phyloP scores from a whole-genome alignment of 805 yeast species.

The Yarrowia deformans region DNA sequence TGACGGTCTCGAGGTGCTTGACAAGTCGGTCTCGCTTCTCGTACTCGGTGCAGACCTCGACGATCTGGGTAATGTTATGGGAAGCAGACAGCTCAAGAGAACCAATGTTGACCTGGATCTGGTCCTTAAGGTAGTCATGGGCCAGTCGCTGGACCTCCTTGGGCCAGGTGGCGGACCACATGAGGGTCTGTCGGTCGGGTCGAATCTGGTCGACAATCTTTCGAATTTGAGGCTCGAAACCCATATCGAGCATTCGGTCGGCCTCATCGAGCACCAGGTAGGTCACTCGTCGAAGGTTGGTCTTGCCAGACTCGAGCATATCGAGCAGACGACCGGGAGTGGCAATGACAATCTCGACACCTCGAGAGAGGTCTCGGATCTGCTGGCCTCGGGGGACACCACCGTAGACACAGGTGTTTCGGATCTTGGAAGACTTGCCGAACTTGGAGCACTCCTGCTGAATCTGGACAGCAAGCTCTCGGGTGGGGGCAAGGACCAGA shows the following conservation, averaged over 20 bases:
- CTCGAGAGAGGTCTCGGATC: conserved; percentile 93
- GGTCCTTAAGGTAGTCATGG: conserved; percentile 87
- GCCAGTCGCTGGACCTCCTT: conserved; percentile 95
- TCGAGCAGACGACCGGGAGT: conserved; percentile 99
- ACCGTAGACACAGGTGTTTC: conserved; percentile 95
- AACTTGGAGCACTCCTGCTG: conserved; percentile 96
- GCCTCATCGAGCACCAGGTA: conserved; percentile 98
- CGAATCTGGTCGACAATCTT: conserved; percentile 97
- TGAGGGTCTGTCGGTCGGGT: conserved; percentile 98
- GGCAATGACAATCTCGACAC: conserved; percentile 95
- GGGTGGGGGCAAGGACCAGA: conserved; percentile 94
- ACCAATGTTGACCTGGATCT: conserved; percentile 96
- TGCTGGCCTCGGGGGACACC: conserved; percentile 99
- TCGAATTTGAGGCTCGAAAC: conserved; percentile 99
- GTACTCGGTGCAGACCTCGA: conserved; percentile 88
- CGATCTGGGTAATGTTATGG: conserved; percentile 91
- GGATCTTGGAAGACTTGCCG: conserved; percentile 87
- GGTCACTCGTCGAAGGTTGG: conserved; percentile 94
- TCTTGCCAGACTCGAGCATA: conserved; percentile 93
- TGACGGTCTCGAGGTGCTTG: conserved; percentile 83
- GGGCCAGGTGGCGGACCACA: conserved; percentile 99
- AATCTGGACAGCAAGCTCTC: conserved; percentile 98
- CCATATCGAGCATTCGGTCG: conserved; percentile 99
- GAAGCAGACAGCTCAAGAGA: conserved; percentile 96
- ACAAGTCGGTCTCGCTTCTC: conserved; percentile 92